Percentiles rank a stretch among this genome's conserved stretches.
phyloP scores from a whole-genome alignment of 257 asterid species.

The Mitragyna speciosa region DNA sequence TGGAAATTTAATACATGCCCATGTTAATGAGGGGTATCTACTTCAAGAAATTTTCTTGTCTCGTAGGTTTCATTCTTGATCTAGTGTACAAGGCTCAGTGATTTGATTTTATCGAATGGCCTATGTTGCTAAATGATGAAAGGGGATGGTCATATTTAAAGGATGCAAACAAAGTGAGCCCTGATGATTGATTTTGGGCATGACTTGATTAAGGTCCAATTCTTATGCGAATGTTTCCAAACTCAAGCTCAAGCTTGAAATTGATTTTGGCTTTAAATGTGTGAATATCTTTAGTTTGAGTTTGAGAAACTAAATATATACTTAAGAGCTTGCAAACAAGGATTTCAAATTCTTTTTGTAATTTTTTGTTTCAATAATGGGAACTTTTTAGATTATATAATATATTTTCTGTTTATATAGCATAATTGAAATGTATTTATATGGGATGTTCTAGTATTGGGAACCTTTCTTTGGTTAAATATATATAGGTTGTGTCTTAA shows the following conservation, averaged over 20 bases:
- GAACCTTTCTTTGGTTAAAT: too few species aligned
- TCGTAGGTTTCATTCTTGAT: not conserved
- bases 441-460: not conserved
- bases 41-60: not conserved
- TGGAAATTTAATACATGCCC: not conserved
- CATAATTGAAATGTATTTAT: not conserved
- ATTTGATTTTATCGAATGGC: too few species aligned
- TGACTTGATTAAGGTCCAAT: not conserved
- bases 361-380: not conserved
- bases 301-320: not conserved
- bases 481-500: not conserved
- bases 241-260: not conserved
- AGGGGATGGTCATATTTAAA: not conserved
- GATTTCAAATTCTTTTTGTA: not conserved
- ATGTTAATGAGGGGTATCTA: not conserved
- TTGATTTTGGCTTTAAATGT: not conserved
- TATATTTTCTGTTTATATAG: too few species aligned
- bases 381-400: not conserved
- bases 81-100: not conserved
- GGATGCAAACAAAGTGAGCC: not conserved
- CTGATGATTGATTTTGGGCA: not conserved
- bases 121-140: not conserved
- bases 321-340: not conserved
- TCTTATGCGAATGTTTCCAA: not conserved
- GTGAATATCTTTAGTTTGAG: not conserved